phyloP scores from a whole-genome alignment of 805 yeast genomes.

The Zygotorulaspora sp. region DNA sequence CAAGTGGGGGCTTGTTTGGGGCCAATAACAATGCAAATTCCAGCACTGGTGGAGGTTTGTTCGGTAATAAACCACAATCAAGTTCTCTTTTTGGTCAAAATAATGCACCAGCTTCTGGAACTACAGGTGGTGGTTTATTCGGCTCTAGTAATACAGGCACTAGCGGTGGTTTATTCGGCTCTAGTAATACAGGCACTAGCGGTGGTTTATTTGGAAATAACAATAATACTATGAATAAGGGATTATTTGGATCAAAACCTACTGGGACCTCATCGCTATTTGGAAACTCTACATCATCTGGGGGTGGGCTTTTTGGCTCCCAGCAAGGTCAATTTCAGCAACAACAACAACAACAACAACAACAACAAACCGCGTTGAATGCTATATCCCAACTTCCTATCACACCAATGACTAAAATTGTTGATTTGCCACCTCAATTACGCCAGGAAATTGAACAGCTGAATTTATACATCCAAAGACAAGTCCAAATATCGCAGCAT shows the following conservation, averaged over 20 bases:
- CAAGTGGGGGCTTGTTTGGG: slow-evolving; percentile 23
- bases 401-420: slow-evolving; percentile 70
- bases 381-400: slow-evolving; percentile 45
- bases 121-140: slow-evolving; percentile 25
- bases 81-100: slow-evolving; percentile 34
- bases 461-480: slow-evolving; percentile 68
- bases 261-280: slow-evolving; percentile 32
- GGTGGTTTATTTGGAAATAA: slow-evolving; percentile 20
- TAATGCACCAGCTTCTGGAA: slow-evolving; percentile 7
- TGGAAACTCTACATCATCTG: slow-evolving; percentile 24
- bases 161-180: slow-evolving; percentile 23
- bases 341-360: slow-evolving; percentile 23
- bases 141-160: slow-evolving; percentile 13
- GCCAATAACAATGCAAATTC: slow-evolving; percentile 13
- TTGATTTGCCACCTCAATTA: slow-evolving; percentile 66
- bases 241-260: slow-evolving; percentile 23
- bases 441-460: slow-evolving; percentile 65
- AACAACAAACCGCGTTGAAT: slow-evolving; percentile 39
- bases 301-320: slow-evolving; percentile 18
- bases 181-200: slow-evolving; percentile 9
- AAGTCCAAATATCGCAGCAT: slow-evolving; percentile 66
- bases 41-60: slow-evolving; percentile 20
- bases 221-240: slow-evolving; percentile 16
- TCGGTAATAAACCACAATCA: slow-evolving; percentile 18
- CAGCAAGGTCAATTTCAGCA: slow-evolving; percentile 22